Conservation (phyloP, 164 flowering plant species). For the Magnolia changhungtana region DNA sequence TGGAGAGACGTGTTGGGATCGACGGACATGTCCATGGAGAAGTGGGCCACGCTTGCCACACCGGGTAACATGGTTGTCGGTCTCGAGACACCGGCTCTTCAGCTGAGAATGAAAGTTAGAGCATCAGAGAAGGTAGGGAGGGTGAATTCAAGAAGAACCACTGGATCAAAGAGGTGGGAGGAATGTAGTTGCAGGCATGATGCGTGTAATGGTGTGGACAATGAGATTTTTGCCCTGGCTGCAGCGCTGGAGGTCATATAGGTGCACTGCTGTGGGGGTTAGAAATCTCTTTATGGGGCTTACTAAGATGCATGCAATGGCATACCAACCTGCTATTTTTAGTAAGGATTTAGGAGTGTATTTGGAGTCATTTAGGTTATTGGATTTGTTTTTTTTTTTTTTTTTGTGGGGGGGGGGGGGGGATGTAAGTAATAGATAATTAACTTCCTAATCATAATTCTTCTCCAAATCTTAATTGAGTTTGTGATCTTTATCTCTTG, state of each 20-base stretch:
- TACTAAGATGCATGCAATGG: too few relatives aligned
- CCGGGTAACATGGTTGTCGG: not conserved
- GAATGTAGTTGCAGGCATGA: constrained; percentile 26
- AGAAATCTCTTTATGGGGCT: too few relatives aligned
- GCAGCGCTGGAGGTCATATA: constrained; percentile 15
- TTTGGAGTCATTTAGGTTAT: too few relatives aligned
- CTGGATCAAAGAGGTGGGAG: constrained; percentile 10
- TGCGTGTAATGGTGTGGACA: constrained; percentile 16
- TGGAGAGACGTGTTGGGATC: constrained; percentile 56
- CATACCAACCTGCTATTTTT: too few relatives aligned
- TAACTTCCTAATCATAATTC: too few relatives aligned
- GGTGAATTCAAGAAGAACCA: constrained; percentile 1
- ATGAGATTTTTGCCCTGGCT: constrained; percentile 23
- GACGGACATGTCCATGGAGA: constrained; percentile 36
- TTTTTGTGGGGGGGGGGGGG: too few relatives aligned
- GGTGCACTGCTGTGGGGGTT: too few relatives aligned
- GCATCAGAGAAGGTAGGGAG: not conserved
- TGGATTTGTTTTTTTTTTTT: too few relatives aligned
- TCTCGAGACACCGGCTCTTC: constrained; percentile 23
- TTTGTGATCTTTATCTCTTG: too few relatives aligned
- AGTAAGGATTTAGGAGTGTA: too few relatives aligned
- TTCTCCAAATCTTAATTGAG: too few relatives aligned
- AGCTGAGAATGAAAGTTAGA: constrained; percentile 19
- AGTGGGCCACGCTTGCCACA: constrained; percentile 32
- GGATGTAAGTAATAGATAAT: too few relatives aligned